Evolutionary conservation across 805 yeast species (phyloP).

Genomic region (Saccharomycopsis olivae): DNA sequence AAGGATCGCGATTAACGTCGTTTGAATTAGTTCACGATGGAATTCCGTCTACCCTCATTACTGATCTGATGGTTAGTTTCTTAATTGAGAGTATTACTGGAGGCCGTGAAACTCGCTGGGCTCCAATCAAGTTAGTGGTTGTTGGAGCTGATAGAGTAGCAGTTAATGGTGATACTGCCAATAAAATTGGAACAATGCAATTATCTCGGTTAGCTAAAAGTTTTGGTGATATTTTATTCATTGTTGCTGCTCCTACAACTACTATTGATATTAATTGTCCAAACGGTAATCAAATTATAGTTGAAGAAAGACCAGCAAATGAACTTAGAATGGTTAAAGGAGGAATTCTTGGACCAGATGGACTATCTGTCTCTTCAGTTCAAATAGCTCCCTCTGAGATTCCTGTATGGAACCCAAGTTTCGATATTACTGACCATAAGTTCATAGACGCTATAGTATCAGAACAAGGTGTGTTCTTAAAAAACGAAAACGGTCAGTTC

Average conservation of each 20-base stretch:
- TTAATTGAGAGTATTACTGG: constrained; percentile 37
- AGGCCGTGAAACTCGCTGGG: constrained; percentile 9
- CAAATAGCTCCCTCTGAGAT: constrained; percentile 81
- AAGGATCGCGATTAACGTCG: constrained; percentile 89
- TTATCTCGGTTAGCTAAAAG: constrained; percentile 62
- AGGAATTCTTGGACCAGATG: constrained; percentile 26
- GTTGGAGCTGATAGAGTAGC: constrained; percentile 97
- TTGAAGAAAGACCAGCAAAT: constrained; percentile 76
- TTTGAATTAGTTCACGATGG: constrained; percentile 78
- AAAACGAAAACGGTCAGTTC: constrained; percentile 30
- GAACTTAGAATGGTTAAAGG: constrained; percentile 78
- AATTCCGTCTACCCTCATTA: constrained; percentile 79
- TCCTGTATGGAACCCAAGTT: constrained; percentile 91
- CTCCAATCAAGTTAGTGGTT: constrained; percentile 79
- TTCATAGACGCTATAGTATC: constrained; percentile 85
- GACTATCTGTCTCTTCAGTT: constrained; percentile 36
- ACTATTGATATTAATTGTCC: constrained; percentile 65
- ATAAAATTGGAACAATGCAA: constrained; percentile 93
- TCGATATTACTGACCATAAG: constrained; percentile 82
- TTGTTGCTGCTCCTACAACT: constrained; percentile 92
- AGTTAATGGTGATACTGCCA: constrained; percentile 89
- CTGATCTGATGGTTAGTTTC: constrained; percentile 88
- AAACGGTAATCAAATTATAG: constrained; percentile 65
- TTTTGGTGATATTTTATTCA: constrained; percentile 61
- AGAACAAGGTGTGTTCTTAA: constrained; percentile 53